Percentiles rank a stretch among this genome's conserved stretches.
Evolutionary conservation across 306 rosid species (phyloP).

Genomic region (Sesbania bispinosa): DNA sequence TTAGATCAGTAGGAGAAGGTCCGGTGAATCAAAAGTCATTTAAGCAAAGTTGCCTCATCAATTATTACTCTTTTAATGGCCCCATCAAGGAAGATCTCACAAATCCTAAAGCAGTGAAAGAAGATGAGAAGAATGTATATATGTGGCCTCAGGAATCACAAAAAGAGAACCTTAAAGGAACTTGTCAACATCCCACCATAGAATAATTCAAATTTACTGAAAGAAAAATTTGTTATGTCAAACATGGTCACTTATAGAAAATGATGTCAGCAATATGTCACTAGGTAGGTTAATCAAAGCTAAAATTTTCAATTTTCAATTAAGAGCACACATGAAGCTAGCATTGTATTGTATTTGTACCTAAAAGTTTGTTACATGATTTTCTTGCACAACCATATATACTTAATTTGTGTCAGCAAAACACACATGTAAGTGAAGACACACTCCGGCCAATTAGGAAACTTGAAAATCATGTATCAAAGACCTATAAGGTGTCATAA

Average conservation of each 20-base stretch:
- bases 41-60: constrained; percentile 59
- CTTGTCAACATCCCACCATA: constrained; percentile 70
- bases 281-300: too few relatives aligned
- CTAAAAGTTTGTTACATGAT: neutral
- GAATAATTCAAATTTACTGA: constrained; percentile 38
- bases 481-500: neutral
- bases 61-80: constrained; percentile 63
- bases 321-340: too few relatives aligned
- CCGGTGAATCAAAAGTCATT: constrained; percentile 69
- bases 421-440: constrained; percentile 22
- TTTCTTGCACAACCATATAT: neutral
- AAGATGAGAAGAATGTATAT: constrained; percentile 60
- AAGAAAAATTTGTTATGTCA: constrained; percentile 7
- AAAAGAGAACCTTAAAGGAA: constrained; percentile 77
- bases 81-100: constrained; percentile 52
- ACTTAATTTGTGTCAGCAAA: constrained; percentile 14
- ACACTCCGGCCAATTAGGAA: constrained; percentile 33
- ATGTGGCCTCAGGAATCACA: constrained; percentile 79
- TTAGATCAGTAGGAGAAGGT: constrained; percentile 54
- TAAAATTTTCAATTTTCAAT: too few relatives aligned
- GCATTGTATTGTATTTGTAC: neutral
- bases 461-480: neutral
- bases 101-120: constrained; percentile 51
- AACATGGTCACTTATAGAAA: constrained; percentile 25
- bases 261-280: constrained; percentile 62